Evolutionary conservation across 2,329 filamentous ascomycete genomes (phyloP).

Genomic region (Colletotrichum sp.): DNA sequence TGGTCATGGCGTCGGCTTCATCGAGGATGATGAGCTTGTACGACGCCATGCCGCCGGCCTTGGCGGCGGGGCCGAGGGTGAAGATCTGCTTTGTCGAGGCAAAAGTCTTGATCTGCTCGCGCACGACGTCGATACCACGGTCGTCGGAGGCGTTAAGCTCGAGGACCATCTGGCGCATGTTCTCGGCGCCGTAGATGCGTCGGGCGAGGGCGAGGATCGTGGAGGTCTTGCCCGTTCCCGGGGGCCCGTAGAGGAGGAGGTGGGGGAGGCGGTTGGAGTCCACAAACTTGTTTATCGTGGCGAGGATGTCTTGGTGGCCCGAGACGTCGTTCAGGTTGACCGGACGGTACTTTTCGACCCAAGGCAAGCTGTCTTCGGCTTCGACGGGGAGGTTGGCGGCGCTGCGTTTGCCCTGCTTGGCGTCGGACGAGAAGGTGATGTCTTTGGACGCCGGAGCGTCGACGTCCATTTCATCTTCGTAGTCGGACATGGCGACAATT

Average conservation of each 20-base stretch:
- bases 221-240: constrained; percentile 96
- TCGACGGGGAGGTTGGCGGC: constrained; percentile 93
- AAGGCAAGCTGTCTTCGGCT: constrained; percentile 91
- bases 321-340: constrained; percentile 90
- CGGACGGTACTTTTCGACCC: constrained; percentile 98
- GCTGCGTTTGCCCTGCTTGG: constrained; percentile 87
- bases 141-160: constrained; percentile 98
- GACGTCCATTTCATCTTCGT: constrained; percentile 66
- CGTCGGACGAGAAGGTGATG: constrained; percentile 74
- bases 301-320: constrained; percentile 94
- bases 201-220: constrained; percentile 93
- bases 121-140: constrained; percentile 95
- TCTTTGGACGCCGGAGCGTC: constrained; percentile 56
- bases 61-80: constrained; percentile 61
- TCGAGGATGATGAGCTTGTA: constrained; percentile 98
- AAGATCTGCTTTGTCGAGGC: constrained; percentile 99
- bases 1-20: constrained; percentile 99
- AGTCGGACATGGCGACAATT: constrained; percentile 57
- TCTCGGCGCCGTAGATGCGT: constrained; percentile 88
- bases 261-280: constrained; percentile 94
- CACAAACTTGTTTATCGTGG: constrained; percentile 97
- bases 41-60: constrained; percentile 61
- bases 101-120: constrained; percentile 99
- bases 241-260: constrained; percentile 94
- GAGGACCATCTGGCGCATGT: constrained; percentile 97